Evolutionary conservation across 78 protist species (phyloP).

Genomic region (Planoprotostelium fungivorum): DNA sequence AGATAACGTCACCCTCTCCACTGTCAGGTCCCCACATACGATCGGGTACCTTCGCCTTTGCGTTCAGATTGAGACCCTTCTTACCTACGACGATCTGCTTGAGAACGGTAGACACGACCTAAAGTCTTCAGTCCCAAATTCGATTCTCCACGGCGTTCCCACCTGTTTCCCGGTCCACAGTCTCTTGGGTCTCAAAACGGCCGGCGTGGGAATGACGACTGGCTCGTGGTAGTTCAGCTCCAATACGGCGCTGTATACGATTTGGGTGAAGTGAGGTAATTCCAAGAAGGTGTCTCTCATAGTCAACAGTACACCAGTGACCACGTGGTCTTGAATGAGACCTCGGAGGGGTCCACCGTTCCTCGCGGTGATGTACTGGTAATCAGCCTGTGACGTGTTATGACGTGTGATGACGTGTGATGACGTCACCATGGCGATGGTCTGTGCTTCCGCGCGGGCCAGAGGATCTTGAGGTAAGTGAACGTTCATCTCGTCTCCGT

Average conservation of each 20-base stretch:
- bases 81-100: conserved; percentile 59
- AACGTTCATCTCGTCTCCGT: conserved; percentile 99
- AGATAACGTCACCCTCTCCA: conserved; percentile 23
- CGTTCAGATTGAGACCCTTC: conserved; percentile 38
- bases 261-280: conserved; percentile 36
- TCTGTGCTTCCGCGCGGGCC: conserved; percentile 83
- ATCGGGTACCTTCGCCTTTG: conserved; percentile 60
- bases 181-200: conserved; percentile 77
- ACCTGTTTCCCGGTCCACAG: conserved; percentile 98
- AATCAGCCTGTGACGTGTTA: conserved; percentile 5
- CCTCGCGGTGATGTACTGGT: conserved; percentile 87
- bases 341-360: conserved; percentile 97
- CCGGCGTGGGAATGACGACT: conserved; percentile 73
- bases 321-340: conserved; percentile 98
- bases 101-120: conserved; percentile 42
- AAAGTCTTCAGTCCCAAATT: neutral
- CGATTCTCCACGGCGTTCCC: conserved; percentile 6
- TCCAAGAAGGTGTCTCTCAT: conserved; percentile 83
- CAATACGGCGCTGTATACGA: conserved; percentile 54
- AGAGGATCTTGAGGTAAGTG: conserved; percentile 90
- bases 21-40: conserved; percentile 69
- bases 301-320: conserved; percentile 88
- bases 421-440: conserved; percentile 68
- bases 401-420: neutral
- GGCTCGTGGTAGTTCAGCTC: conserved; percentile 32